Evolutionary conservation across 2,329 filamentous ascomycete genomes (phyloP).

Genomic region (Domatiomyces catenatus): DNA sequence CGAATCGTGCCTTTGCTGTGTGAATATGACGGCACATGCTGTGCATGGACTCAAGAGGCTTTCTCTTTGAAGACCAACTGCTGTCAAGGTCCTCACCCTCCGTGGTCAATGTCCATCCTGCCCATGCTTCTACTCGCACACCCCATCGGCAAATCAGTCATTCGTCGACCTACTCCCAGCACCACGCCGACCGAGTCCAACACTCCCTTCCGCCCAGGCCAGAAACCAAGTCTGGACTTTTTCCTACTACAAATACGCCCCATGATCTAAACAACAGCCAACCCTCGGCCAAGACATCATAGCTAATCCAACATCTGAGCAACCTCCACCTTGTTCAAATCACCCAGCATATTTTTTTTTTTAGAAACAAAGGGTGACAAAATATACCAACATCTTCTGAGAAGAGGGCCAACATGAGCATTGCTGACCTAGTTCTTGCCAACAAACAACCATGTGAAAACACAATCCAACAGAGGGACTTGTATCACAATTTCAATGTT

Average conservation of each 20-base stretch:
- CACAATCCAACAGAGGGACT: neutral
- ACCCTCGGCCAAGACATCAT: neutral
- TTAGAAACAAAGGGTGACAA: too few species aligned
- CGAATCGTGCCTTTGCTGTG: neutral
- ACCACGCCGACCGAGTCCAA: neutral
- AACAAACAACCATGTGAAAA: neutral
- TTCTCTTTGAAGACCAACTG: neutral
- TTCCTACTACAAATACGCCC: neutral
- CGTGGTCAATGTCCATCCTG: neutral
- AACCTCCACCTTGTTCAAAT: too few species aligned
- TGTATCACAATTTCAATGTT: neutral
- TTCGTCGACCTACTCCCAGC: neutral
- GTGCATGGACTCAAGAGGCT: neutral
- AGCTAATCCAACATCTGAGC: neutral
- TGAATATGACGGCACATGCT: neutral
- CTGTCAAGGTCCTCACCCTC: neutral
- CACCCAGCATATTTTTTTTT: too few species aligned
- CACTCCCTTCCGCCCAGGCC: neutral
- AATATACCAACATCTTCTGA: too few species aligned
- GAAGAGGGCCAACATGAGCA: too few species aligned
- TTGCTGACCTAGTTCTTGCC: too few species aligned
- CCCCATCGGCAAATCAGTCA: neutral
- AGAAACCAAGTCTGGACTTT: neutral
- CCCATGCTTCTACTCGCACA: neutral
- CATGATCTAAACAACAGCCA: neutral